These are phyloP conservation scores for Ogataea methanolica DNA, from an alignment of 805 yeast genomes.

Conservation along the genomic window DNA sequence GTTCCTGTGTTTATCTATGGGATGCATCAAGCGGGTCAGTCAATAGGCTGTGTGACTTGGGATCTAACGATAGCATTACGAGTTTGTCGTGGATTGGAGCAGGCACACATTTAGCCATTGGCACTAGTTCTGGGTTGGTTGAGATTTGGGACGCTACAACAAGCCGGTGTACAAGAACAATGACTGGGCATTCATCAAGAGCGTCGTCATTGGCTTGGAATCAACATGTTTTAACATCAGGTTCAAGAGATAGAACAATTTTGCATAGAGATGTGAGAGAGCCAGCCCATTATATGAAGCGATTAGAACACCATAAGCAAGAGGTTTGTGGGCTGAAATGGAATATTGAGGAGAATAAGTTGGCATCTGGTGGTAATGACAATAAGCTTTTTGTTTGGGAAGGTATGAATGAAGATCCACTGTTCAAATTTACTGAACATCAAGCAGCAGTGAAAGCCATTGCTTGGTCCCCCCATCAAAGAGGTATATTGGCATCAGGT, in stretches of 20 bases:
- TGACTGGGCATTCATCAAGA: constrained; percentile 86
- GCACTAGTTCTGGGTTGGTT: constrained; percentile 80
- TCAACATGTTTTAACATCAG: constrained; percentile 80
- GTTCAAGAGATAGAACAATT: constrained; percentile 80
- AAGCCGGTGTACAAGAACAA: constrained; percentile 76
- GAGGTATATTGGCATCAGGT: constrained; percentile 90
- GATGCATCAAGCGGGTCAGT: constrained; percentile 84
- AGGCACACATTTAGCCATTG: constrained; percentile 92
- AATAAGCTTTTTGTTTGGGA: constrained; percentile 86
- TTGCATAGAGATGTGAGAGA: constrained; percentile 88
- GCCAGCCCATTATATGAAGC: constrained; percentile 73
- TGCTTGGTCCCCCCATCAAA: constrained; percentile 96
- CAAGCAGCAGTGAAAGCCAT: constrained; percentile 95
- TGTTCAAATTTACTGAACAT: constrained; percentile 74
- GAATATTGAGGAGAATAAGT: constrained; percentile 85
- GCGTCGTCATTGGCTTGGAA: constrained; percentile 93
- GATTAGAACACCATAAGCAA: constrained; percentile 71
- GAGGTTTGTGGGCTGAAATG: constrained; percentile 96
- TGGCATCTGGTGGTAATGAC: constrained; percentile 96
- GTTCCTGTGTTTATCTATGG: constrained; percentile 85
- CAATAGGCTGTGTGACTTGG: constrained; percentile 71
- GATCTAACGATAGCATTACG: constrained; percentile 63
- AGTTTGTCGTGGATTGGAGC: constrained; percentile 90
- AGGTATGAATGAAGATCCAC: constrained; percentile 63
- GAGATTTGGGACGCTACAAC: constrained; percentile 93